Conservation (phyloP, 192 early-diverging fungal genomes). For the Umbelopsis sp. region DNA sequence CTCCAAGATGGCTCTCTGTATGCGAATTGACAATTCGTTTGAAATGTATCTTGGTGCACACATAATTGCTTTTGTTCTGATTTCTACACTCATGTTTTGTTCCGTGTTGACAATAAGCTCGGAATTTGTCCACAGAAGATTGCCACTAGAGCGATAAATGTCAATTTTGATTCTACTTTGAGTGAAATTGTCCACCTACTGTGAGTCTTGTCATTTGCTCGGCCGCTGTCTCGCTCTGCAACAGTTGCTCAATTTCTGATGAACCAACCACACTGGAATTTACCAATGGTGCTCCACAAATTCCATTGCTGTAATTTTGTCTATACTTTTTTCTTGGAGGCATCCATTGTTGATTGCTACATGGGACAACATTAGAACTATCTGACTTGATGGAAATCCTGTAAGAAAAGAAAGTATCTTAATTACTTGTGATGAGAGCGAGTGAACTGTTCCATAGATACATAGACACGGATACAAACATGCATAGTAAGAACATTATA, state of each 20-base stretch:
- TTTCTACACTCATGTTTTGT: constrained; percentile 16
- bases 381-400: not conserved
- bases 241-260: not conserved
- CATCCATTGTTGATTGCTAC: not conserved
- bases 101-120: not conserved
- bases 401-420: no score
- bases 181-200: not conserved
- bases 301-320: not conserved
- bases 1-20: constrained; percentile 56
- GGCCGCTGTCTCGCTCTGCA: not conserved
- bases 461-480: no score
- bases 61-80: no score
- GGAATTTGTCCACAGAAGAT: not conserved
- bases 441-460: not conserved
- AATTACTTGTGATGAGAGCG: not conserved
- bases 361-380: not conserved
- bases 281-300: not conserved
- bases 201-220: not conserved
- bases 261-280: not conserved
- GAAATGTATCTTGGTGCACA: constrained; percentile 49
- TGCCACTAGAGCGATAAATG: not conserved
- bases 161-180: not conserved
- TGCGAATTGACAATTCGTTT: constrained; percentile 48
- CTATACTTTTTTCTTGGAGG: constrained; percentile 9
- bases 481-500: no score